Conservation (phyloP, 129 eudicot genomes). For the Helianthus tuberosus region DNA sequence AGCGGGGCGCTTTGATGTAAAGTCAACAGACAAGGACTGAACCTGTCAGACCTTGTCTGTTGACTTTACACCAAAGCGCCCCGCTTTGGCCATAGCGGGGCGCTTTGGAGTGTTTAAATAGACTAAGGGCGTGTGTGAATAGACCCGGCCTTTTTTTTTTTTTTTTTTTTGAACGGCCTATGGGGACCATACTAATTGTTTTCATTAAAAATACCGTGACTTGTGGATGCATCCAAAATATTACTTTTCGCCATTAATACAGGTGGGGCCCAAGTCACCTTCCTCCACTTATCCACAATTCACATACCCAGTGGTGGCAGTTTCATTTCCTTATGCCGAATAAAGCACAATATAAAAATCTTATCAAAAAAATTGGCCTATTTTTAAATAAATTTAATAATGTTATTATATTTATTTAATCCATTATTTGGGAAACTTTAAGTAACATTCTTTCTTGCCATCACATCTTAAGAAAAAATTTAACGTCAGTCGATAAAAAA, state of each 20-base stretch:
- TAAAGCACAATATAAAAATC: neutral
- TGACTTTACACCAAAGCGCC: too few species aligned
- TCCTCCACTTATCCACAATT: neutral
- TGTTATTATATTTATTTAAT: too few species aligned
- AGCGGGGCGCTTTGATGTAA: too few species aligned
- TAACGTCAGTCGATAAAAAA: too few species aligned
- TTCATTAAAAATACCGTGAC: neutral
- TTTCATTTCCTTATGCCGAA: too few species aligned
- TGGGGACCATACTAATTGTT: neutral
- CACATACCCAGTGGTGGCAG: neutral
- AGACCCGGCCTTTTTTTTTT: neutral
- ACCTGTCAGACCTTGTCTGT: too few species aligned
- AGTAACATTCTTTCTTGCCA: neutral
- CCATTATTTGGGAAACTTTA: neutral
- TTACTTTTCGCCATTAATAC: neutral
- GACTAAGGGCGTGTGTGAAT: too few species aligned
- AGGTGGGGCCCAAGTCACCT: neutral
- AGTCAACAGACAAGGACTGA: too few species aligned
- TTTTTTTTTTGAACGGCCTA: neutral
- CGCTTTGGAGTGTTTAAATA: too few species aligned
- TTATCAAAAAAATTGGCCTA: neutral
- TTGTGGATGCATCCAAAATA: neutral
- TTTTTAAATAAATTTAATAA: too few species aligned
- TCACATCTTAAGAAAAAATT: too few species aligned
- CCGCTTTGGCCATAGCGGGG: too few species aligned